These are phyloP conservation scores for Globomyces pollinis-pini DNA, from an alignment of 192 early-diverging fungal species.

Conservation along the genomic window DNA sequence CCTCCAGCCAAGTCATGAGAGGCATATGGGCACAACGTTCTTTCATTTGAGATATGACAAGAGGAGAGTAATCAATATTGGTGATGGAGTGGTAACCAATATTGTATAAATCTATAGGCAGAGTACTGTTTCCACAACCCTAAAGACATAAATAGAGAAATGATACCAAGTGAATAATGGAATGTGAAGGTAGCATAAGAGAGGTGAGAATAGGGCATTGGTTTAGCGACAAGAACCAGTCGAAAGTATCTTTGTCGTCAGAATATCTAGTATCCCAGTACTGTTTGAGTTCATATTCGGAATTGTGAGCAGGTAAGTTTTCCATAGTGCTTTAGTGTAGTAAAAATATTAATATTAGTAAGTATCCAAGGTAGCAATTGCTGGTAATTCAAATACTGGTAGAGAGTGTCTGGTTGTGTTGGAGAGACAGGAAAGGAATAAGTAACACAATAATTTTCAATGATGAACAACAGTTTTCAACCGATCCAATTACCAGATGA, in stretches of 20 bases:
- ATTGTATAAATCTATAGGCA: slow-evolving; percentile 18
- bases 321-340: background rate
- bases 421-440: too few species aligned
- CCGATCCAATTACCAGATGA: background rate
- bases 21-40: slow-evolving; percentile 35
- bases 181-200: background rate
- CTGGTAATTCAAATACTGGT: too few species aligned
- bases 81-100: slow-evolving; percentile 8
- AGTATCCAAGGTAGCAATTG: too few species aligned
- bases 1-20: slow-evolving; percentile 44
- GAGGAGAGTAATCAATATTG: slow-evolving; percentile 75
- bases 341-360: too few species aligned
- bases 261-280: slow-evolving; percentile 73
- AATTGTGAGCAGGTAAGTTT: too few species aligned
- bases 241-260: slow-evolving; percentile 49
- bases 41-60: slow-evolving; percentile 73
- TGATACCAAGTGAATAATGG: too few species aligned
- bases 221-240: slow-evolving; percentile 97
- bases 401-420: too few species aligned
- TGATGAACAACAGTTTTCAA: background rate
- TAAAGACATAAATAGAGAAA: too few species aligned
- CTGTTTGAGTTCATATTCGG: slow-evolving; percentile 59
- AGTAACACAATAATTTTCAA: too few species aligned
- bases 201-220: too few species aligned
- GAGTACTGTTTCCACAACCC: slow-evolving; percentile 76